Base-by-base conservation (phyloP, 176 grass and related monocot genomes). In the Triticum timopheevii region DNA sequence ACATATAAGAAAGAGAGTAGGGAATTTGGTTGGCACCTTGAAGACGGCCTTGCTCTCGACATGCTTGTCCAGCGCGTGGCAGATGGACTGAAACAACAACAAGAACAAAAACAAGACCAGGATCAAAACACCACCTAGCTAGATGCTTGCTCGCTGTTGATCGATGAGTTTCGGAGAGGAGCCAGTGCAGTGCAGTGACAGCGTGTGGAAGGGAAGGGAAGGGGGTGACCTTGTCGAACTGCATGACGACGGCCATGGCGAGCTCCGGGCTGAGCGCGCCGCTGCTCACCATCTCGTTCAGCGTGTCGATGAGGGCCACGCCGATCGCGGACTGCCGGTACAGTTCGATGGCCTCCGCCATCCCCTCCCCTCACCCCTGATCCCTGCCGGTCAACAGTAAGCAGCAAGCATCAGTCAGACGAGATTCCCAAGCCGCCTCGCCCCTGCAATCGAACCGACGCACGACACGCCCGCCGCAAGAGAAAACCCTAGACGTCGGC, bases 221-320 rank as follows among this genome's bases (percentile, higher is more conserved):
- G 50, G 59, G 56, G 68, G 25, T 27, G 47, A 98, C 96, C 96
- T 95, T 90, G 86, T 98, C 96, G 59, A 98, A 98, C 79, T 94
- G 93, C 75, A 96, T 71, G 19, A 95, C 87, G 52, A 98, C 96
- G 80, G 92, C 84, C 22, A 96, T 91, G 45, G 96, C 96, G 59
- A 96, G 90, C 84, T 95, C 90, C 22, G 92, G 96, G 69, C 61
- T 87, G 63, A 98, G 65, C 5, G 65, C 83, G 10, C 90, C 92
- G 82, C 59, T 88, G 35, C 72, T 82, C 17, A 98, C 96, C 84
- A 98, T 93, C 13, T 98, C 92, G 80, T 94, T 91, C 78, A 98
- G 69, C 54, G 93, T 86, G n/a, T 96, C 90, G 40, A 88, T 95
- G 76, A 96, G 93, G 82, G 88, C 86, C 86, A 82, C 89, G 73